Conservation (phyloP, 495 filamentous ascomycete species). For the Cercophora samala region DNA sequence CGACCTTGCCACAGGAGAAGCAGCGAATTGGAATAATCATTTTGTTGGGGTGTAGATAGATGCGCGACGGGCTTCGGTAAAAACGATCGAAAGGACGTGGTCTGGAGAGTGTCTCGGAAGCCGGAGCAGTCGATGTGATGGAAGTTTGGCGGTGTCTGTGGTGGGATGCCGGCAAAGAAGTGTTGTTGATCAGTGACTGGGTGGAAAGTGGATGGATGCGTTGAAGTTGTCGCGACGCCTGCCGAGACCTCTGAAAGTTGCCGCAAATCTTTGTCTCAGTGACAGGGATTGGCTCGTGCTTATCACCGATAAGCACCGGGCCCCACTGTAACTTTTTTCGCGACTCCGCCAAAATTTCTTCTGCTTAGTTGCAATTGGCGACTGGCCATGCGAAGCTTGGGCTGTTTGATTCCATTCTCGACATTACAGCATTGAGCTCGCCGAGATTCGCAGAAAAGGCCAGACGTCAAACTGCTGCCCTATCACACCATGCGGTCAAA, state of each 20-base stretch:
- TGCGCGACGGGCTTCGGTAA: background rate
- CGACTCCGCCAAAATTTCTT: slow-evolving; percentile 37
- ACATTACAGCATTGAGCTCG: background rate
- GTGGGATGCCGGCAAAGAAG: background rate
- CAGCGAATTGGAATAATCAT: slow-evolving; percentile 99
- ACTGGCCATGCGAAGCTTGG: slow-evolving; percentile 4
- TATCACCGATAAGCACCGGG: slow-evolving; percentile 33
- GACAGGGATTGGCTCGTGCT: slow-evolving; percentile 25
- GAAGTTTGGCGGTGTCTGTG: slow-evolving; percentile 7
- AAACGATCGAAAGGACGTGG: background rate
- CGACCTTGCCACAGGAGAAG: slow-evolving; percentile 98
- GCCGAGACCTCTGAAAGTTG: background rate
- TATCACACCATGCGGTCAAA: slow-evolving; percentile 21
- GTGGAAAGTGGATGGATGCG: background rate
- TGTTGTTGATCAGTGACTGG: background rate
- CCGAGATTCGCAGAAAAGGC: background rate
- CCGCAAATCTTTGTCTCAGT: slow-evolving; percentile 25
- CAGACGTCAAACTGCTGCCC: background rate
- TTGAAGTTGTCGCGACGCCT: slow-evolving; percentile 6
- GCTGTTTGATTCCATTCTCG: slow-evolving; percentile 10
- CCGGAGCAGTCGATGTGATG: background rate
- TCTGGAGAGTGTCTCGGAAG: background rate
- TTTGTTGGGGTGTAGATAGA: slow-evolving; percentile 29
- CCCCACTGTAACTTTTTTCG: slow-evolving; percentile 36
- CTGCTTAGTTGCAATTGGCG: slow-evolving; percentile 20